Evolutionary conservation across 257 asterid species (phyloP).

Genomic region (Cynanchum wilfordii): DNA sequence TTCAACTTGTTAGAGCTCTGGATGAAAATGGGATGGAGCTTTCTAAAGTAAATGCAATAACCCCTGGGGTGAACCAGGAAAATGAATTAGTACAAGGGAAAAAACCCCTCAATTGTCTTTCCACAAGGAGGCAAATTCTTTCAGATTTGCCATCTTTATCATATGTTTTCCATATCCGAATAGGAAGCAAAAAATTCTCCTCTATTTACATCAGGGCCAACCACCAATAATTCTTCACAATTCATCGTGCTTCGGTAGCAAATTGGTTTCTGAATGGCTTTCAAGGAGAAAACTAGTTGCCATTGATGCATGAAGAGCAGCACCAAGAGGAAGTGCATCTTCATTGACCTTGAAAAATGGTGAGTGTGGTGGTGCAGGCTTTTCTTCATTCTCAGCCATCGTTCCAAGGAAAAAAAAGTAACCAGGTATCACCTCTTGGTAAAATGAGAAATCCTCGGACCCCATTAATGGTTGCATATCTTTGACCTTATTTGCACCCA

Average conservation of each 20-base stretch:
- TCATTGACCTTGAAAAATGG: slow-evolving; percentile 63
- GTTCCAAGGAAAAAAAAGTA: slow-evolving; percentile 67
- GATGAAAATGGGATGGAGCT: not conserved
- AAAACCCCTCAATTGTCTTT: not conserved
- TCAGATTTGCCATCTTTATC: not conserved
- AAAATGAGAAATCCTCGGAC: slow-evolving; percentile 81
- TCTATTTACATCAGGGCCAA: slow-evolving; percentile 1
- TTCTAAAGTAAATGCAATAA: not conserved
- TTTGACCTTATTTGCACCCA: slow-evolving; percentile 42
- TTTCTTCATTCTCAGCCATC: slow-evolving; percentile 42
- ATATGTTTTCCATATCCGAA: not conserved
- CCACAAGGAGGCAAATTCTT: not conserved
- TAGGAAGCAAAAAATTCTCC: slow-evolving; percentile 6
- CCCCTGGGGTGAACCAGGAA: not conserved
- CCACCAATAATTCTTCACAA: slow-evolving; percentile 19
- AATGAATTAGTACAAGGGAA: not conserved
- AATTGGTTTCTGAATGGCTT: slow-evolving; percentile 20
- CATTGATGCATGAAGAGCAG: slow-evolving; percentile 91
- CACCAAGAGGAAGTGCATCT: slow-evolving; percentile 75
- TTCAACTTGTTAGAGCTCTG: not conserved
- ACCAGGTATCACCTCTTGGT: slow-evolving; percentile 70
- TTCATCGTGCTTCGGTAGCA: slow-evolving; percentile 44
- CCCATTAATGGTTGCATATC: slow-evolving; percentile 72
- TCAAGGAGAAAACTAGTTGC: slow-evolving; percentile 55
- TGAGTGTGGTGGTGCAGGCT: slow-evolving; percentile 49